Percentiles rank a stretch among this genome's conserved stretches.
Evolutionary conservation across 768 basidiomycete species (phyloP).

Genomic region (Boletus insuetus): DNA sequence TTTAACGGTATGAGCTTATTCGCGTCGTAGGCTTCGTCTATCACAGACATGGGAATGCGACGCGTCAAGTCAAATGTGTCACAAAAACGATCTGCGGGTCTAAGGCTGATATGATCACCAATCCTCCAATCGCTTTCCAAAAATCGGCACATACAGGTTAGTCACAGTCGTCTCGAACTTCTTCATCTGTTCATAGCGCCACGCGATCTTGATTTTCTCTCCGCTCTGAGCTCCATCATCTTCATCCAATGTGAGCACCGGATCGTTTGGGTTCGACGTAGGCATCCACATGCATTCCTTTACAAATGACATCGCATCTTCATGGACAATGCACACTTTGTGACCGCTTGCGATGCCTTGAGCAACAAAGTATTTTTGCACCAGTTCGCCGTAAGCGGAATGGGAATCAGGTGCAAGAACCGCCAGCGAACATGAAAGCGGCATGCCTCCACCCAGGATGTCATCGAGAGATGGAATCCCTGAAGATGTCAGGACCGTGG

Average conservation of each 20-base stretch:
- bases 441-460: constrained; percentile 88
- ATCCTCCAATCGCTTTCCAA: constrained; percentile 1
- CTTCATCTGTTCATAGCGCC: constrained; percentile 95
- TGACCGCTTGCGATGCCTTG: constrained; percentile 81
- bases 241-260: constrained; percentile 30
- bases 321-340: constrained; percentile 61
- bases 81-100: constrained; percentile 62
- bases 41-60: constrained; percentile 50
- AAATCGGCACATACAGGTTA: constrained; percentile 44
- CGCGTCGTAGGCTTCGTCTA: constrained; percentile 43
- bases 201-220: constrained; percentile 89
- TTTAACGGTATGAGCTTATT: constrained; percentile 38
- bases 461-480: constrained; percentile 95
- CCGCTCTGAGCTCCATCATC: constrained; percentile 36
- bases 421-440: constrained; percentile 71
- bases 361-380: constrained; percentile 85
- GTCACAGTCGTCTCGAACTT: constrained; percentile 84
- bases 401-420: constrained; percentile 83
- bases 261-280: constrained; percentile 7
- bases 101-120: constrained; percentile 26
- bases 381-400: constrained; percentile 79
- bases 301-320: constrained; percentile 55
- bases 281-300: constrained; percentile 83
- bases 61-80: constrained; percentile 69
- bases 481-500: constrained; percentile 67